A percentile compares a stretch with the other conserved stretches of the same genome.
These are phyloP conservation scores for Pseudonitzschia multiseries DNA, from an alignment of 108 stramenopile genomes.

Conservation along the genomic window DNA sequence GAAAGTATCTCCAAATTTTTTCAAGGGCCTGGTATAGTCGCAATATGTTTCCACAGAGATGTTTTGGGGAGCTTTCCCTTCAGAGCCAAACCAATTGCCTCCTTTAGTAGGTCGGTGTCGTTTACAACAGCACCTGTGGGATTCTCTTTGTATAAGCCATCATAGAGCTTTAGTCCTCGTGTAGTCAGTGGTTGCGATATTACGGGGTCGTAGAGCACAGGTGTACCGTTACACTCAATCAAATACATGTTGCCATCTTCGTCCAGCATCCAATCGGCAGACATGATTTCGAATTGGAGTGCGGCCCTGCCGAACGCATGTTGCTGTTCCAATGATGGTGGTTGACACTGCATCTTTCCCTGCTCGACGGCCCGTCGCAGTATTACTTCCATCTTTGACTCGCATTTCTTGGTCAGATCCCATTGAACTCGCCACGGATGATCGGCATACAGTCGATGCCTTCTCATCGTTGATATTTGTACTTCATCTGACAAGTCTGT, in stretches of 20 bases:
- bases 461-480: conserved; percentile 47
- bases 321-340: not conserved
- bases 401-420: conserved; percentile 17
- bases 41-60: conserved; percentile 19
- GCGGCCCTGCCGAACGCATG: not conserved
- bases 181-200: conserved; percentile 37
- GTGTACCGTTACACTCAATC: conserved; percentile 52
- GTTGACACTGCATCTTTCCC: conserved; percentile 27
- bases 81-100: conserved; percentile 30
- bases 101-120: conserved; percentile 35
- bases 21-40: conserved; percentile 13
- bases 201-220: conserved; percentile 45
- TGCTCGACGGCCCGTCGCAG: conserved; percentile 38
- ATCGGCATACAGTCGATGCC: conserved; percentile 24
- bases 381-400: conserved; percentile 24
- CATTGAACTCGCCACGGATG: conserved; percentile 29
- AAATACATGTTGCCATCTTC: conserved; percentile 28
- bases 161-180: conserved; percentile 33
- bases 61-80: conserved; percentile 15
- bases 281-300: conserved; percentile 51
- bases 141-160: conserved; percentile 24
- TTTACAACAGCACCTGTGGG: conserved; percentile 36
- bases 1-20: not conserved
- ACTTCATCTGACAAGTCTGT: conserved; percentile 30
- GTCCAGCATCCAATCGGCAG: conserved; percentile 50